Percentiles rank a stretch among this genome's conserved stretches.
Conservation (phyloP, 202 grass and related monocot species). For the Setaria italica region DNA sequence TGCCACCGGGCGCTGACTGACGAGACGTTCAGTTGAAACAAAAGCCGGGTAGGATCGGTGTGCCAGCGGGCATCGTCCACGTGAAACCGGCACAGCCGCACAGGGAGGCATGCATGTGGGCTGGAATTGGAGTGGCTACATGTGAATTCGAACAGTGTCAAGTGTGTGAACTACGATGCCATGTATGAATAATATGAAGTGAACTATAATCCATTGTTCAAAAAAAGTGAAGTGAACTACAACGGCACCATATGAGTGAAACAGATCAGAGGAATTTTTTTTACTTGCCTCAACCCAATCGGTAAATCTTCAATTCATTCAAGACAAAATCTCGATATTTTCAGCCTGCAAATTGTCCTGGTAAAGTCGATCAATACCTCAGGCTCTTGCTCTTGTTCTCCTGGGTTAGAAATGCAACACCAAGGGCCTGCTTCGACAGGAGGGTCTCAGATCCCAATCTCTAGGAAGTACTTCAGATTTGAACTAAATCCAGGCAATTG, state of each 20-base stretch:
- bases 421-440: neutral
- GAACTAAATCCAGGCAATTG: neutral
- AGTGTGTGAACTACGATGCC: neutral
- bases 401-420: neutral
- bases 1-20: conserved; percentile 10
- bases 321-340: conserved; percentile 9
- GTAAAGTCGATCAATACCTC: neutral
- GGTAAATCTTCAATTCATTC: neutral
- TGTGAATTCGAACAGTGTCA: neutral
- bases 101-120: neutral
- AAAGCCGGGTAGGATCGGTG: neutral
- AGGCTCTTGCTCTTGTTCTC: neutral
- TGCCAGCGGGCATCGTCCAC: conserved; percentile 22
- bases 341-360: conserved; percentile 8
- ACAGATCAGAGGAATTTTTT: neutral
- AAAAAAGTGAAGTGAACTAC: neutral
- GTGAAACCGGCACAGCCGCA: neutral
- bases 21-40: conserved; percentile 43
- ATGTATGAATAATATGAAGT: neutral
- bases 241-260: neutral
- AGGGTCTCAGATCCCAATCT: neutral
- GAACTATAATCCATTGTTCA: neutral
- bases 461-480: neutral
- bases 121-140: neutral
- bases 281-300: neutral